Evolutionary conservation across 768 basidiomycete genomes (phyloP).

Genomic region (Trametes meyenii): DNA sequence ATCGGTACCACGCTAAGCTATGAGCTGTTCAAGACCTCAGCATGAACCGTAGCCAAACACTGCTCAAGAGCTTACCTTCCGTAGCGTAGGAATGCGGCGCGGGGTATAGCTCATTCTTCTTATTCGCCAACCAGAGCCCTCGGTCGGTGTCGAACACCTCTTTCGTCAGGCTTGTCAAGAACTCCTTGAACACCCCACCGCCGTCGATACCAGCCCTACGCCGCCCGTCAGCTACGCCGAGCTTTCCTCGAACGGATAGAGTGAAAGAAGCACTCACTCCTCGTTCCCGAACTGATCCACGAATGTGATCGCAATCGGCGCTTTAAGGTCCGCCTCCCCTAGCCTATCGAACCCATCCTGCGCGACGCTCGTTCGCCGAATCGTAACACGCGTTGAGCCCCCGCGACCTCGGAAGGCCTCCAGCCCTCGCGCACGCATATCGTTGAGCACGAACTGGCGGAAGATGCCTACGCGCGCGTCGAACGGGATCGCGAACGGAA

Average conservation of each 20-base stretch:
- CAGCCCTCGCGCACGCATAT: slow-evolving; percentile 40
- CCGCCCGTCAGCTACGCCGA: neutral
- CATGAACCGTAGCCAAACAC: neutral
- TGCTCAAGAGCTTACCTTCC: slow-evolving; percentile 57
- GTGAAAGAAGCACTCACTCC: slow-evolving; percentile 57
- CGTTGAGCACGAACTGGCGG: slow-evolving; percentile 76
- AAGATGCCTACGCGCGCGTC: slow-evolving; percentile 89
- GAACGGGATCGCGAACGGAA: slow-evolving; percentile 95
- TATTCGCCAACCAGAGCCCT: slow-evolving; percentile 90
- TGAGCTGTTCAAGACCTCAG: slow-evolving; percentile 53
- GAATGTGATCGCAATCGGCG: slow-evolving; percentile 87
- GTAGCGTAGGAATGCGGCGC: slow-evolving; percentile 91
- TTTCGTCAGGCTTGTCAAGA: slow-evolving; percentile 88
- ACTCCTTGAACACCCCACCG: slow-evolving; percentile 97
- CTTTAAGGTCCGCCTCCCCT: slow-evolving; percentile 75
- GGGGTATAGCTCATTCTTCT: slow-evolving; percentile 93
- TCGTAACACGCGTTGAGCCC: slow-evolving; percentile 46
- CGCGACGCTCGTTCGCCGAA: slow-evolving; percentile 77
- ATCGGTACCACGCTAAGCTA: slow-evolving; percentile 89
- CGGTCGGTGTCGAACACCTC: slow-evolving; percentile 96
- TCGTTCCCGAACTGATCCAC: slow-evolving; percentile 85
- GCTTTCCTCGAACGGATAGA: too few species aligned
- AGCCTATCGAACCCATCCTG: slow-evolving; percentile 92
- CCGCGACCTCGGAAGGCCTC: slow-evolving; percentile 24
- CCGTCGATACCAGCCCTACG: slow-evolving; percentile 89